Conservation (phyloP, 192 early-diverging fungal genomes). For the Podila clonocystis region DNA sequence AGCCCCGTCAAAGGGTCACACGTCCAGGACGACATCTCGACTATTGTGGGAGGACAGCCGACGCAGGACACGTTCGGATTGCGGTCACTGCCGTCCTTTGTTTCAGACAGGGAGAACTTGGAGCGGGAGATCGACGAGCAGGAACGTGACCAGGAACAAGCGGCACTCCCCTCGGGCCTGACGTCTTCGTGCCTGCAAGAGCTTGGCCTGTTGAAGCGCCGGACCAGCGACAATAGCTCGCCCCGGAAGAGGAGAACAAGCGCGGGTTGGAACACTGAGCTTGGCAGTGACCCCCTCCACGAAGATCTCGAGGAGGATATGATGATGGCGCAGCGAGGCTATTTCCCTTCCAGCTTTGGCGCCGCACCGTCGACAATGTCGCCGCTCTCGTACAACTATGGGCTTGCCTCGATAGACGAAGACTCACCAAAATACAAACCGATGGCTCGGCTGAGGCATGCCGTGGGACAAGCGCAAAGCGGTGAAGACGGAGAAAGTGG, state of each 20-base stretch:
- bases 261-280: not conserved
- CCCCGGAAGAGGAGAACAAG: not conserved
- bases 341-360: not conserved
- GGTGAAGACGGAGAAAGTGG: not conserved
- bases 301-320: not conserved
- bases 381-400: not conserved
- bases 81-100: not conserved
- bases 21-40: not conserved
- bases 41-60: not conserved
- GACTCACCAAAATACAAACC: not conserved
- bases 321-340: constrained; percentile 4
- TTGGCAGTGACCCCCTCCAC: not conserved
- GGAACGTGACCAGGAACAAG: not conserved
- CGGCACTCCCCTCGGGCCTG: not conserved
- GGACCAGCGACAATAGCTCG: not conserved
- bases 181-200: not conserved
- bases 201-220: not conserved
- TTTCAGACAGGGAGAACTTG: not conserved
- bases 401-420: not conserved
- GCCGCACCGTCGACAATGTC: not conserved
- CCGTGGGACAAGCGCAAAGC: not conserved
- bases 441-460: not conserved
- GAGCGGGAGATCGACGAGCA: not conserved
- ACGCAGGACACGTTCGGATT: not conserved
- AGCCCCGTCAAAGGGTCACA: not conserved